Conservation (phyloP, 805 yeast genomes). For the Priceomyces fermenticarens region DNA sequence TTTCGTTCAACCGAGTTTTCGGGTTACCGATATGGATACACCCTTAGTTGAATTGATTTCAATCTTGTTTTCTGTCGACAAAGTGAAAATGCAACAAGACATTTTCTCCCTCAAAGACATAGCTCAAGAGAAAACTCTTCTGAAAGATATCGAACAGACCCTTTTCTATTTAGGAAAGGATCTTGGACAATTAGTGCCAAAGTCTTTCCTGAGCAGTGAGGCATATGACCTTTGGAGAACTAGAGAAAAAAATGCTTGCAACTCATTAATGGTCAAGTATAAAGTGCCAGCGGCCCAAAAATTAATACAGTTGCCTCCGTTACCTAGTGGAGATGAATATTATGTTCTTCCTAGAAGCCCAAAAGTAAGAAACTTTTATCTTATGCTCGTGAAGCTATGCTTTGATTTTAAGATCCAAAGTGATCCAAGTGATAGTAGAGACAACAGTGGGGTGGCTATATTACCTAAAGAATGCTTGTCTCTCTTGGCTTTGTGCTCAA, state of each 20-base stretch:
- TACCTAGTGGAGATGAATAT: conserved; percentile 35
- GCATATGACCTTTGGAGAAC: conserved; percentile 33
- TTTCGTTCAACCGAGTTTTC: conserved; percentile 48
- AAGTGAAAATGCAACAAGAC: conserved; percentile 52
- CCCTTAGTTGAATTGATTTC: conserved; percentile 41
- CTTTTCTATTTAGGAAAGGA: conserved; percentile 34
- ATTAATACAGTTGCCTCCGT: conserved; percentile 26
- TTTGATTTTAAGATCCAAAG: conserved; percentile 33
- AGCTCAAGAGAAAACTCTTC: conserved; percentile 38
- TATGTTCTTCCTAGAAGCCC: conserved; percentile 31
- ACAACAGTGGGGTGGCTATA: conserved; percentile 3
- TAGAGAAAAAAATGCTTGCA: conserved; percentile 22
- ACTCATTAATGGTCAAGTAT: conserved; percentile 23
- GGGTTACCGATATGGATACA: conserved; percentile 52
- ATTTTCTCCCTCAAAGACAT: conserved; percentile 38
- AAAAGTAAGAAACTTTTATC: conserved; percentile 38
- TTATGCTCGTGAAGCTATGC: conserved; percentile 40
- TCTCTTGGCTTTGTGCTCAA: conserved; percentile 44
- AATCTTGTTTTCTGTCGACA: conserved; percentile 48
- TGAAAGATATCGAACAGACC: conserved; percentile 34
- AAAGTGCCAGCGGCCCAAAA: conserved; percentile 30
- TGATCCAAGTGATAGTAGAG: conserved; percentile 4
- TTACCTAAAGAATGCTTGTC: conserved; percentile 41
- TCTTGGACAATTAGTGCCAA: conserved; percentile 36
- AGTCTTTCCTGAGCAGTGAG: conserved; percentile 17